phyloP scores from a whole-genome alignment of 2,329 filamentous ascomycete species.

The Stachybotrys echinatus region DNA sequence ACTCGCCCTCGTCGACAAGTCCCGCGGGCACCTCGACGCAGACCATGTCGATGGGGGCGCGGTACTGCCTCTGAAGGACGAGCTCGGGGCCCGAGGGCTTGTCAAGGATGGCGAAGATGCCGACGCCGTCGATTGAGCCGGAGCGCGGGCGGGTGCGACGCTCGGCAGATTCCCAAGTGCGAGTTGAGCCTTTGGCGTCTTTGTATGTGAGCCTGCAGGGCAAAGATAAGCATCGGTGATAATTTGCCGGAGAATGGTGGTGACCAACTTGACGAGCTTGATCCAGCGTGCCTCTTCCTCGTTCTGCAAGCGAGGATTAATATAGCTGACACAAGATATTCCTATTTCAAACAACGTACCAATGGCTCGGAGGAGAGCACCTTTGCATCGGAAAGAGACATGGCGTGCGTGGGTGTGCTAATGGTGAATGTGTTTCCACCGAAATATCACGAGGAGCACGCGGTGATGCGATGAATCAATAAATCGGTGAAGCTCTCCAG shows the following conservation, averaged over 20 bases:
- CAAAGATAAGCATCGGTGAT: no score
- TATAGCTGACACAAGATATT: neutral
- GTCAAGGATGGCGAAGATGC: conserved; percentile 65
- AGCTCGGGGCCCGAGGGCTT: conserved; percentile 48
- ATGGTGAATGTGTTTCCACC: neutral
- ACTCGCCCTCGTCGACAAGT: conserved; percentile 57
- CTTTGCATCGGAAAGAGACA: conserved; percentile 38
- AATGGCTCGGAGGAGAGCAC: conserved; percentile 38
- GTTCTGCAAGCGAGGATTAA: conserved; percentile 27
- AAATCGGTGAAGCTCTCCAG: no score
- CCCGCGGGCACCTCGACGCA: conserved; percentile 62
- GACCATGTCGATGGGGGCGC: conserved; percentile 54
- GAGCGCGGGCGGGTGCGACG: conserved; percentile 60
- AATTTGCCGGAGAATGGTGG: neutral
- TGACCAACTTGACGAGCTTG: conserved; percentile 49
- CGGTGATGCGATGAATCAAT: neutral
- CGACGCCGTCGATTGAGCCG: conserved; percentile 65
- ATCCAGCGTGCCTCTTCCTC: conserved; percentile 54
- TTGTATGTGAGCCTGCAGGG: conserved; percentile 52
- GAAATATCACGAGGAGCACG: no score
- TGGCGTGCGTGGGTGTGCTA: conserved; percentile 12
- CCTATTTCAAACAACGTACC: conserved; percentile 22
- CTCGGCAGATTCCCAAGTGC: conserved; percentile 69
- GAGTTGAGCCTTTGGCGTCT: conserved; percentile 52
- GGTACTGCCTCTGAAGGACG: conserved; percentile 62